phyloP scores from a whole-genome alignment of 768 basidiomycete species.

The Psilocybe cyanescens region DNA sequence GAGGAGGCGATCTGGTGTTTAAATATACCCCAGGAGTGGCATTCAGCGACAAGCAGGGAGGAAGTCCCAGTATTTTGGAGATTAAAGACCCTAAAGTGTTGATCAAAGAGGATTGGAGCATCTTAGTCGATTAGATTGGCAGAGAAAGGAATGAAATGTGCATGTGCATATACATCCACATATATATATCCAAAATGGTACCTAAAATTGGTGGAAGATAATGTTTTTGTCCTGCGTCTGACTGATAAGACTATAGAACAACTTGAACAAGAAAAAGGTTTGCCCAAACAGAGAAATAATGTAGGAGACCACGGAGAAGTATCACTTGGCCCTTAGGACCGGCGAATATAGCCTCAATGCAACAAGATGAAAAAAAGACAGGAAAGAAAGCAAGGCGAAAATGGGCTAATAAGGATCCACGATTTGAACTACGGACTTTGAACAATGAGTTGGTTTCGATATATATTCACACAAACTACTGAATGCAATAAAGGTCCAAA shows the following conservation, averaged over 20 bases:
- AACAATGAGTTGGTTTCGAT: conserved; percentile 4
- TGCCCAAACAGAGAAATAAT: neutral
- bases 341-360: neutral
- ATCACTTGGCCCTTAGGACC: neutral
- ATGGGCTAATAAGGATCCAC: conserved; percentile 6
- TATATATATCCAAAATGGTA: conserved; percentile 5
- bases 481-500: conserved; percentile 12
- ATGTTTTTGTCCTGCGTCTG: neutral
- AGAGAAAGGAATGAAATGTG: neutral
- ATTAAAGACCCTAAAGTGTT: conserved; percentile 76
- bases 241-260: neutral
- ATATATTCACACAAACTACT: conserved; percentile 15
- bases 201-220: neutral
- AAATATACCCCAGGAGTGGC: conserved; percentile 64
- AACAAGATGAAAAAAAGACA: conserved; percentile 9
- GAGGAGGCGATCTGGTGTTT: conserved; percentile 63
- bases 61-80: conserved; percentile 65
- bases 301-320: neutral
- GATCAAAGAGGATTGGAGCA: conserved; percentile 67
- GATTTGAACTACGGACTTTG: conserved; percentile 1
- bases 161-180: neutral
- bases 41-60: conserved; percentile 62
- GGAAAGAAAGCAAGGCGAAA: neutral
- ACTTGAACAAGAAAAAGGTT: neutral
- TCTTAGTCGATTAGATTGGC: conserved; percentile 37